phyloP scores from a whole-genome alignment of 805 yeast genomes.

The Yamadazyma endophytica region DNA sequence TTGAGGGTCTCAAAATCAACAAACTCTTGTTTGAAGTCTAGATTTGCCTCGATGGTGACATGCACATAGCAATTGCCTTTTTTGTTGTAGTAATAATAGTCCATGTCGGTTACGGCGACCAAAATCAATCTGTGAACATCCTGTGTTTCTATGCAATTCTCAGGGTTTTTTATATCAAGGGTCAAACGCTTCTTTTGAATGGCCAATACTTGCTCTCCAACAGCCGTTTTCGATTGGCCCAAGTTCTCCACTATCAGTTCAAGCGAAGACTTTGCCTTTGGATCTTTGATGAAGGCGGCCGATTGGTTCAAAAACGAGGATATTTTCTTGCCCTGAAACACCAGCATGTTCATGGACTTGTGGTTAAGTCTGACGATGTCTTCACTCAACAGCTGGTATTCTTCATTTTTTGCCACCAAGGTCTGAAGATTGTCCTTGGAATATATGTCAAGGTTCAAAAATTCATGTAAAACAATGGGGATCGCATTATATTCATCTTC shows the following conservation, averaged over 20 bases:
- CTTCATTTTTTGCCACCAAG: slow-evolving; percentile 16
- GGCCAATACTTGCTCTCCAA: slow-evolving; percentile 3
- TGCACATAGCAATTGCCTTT: slow-evolving; percentile 6
- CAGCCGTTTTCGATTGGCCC: slow-evolving; percentile 8
- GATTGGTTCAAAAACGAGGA: slow-evolving; percentile 21
- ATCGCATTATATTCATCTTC: slow-evolving; percentile 11
- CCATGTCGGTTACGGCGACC: slow-evolving; percentile 25
- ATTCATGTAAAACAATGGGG: slow-evolving; percentile 25
- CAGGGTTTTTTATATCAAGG: slow-evolving; percentile 5
- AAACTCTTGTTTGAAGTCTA: slow-evolving; percentile 4
- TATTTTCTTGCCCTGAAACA: slow-evolving; percentile 38
- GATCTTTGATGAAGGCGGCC: slow-evolving; percentile 13
- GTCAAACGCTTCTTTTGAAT: slow-evolving; percentile 14
- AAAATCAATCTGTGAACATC: slow-evolving; percentile 23
- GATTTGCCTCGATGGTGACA: slow-evolving; percentile 4
- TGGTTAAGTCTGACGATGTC: slow-evolving; percentile 18
- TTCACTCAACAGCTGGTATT: slow-evolving; percentile 11
- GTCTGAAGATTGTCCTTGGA: slow-evolving; percentile 17
- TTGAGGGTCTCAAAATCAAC: slow-evolving; percentile 7
- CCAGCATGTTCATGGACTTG: slow-evolving; percentile 26
- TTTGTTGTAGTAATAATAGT: slow-evolving; percentile 22
- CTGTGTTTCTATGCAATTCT: slow-evolving; percentile 3
- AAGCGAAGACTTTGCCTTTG: slow-evolving; percentile 11
- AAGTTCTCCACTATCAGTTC: too few relatives aligned
- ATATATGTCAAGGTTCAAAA: slow-evolving; percentile 33